These are phyloP conservation scores for Talinum fruticosum DNA, from an alignment of 148 eudicot species.

Conservation along the genomic window DNA sequence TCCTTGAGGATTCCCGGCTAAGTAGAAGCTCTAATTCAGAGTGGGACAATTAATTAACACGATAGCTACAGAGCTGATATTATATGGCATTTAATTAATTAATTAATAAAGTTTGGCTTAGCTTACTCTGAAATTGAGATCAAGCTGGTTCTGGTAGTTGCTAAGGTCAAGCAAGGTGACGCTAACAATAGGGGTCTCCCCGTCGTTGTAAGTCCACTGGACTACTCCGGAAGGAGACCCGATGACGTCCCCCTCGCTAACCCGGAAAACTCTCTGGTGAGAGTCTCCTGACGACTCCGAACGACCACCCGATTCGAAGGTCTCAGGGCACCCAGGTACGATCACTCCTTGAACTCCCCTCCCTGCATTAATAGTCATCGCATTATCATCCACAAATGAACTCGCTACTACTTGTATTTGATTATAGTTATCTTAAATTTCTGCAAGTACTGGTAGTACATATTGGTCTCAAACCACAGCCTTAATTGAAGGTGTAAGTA, in stretches of 20 bases:
- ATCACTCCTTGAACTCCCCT: constrained; percentile 52
- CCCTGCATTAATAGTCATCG: constrained; percentile 23
- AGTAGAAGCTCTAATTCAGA: constrained; percentile 44
- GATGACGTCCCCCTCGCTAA: constrained; percentile 46
- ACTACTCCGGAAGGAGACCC: constrained; percentile 45
- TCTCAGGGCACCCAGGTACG: constrained; percentile 56
- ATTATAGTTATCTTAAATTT: too few species aligned
- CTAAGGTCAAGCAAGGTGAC: constrained; percentile 41
- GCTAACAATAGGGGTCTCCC: constrained; percentile 31
- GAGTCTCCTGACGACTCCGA: constrained; percentile 21
- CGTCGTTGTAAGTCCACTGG: constrained; percentile 54
- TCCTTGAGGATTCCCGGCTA: constrained; percentile 52
- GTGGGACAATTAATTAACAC: too few species aligned
- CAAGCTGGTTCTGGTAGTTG: constrained; percentile 47
- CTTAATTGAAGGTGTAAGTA: too few species aligned
- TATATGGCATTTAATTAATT: too few species aligned
- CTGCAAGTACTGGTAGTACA: too few species aligned
- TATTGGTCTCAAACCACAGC: too few species aligned
- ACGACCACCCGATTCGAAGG: constrained; percentile 30
- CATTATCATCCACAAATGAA: neutral
- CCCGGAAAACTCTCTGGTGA: constrained; percentile 42
- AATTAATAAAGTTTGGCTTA: too few species aligned
- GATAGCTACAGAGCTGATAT: too few species aligned
- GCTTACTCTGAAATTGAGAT: constrained; percentile 44
- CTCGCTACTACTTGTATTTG: too few species aligned